Evolutionary conservation across 2,329 filamentous ascomycete genomes (phyloP).

Genomic region (Phialophora chinensis): DNA sequence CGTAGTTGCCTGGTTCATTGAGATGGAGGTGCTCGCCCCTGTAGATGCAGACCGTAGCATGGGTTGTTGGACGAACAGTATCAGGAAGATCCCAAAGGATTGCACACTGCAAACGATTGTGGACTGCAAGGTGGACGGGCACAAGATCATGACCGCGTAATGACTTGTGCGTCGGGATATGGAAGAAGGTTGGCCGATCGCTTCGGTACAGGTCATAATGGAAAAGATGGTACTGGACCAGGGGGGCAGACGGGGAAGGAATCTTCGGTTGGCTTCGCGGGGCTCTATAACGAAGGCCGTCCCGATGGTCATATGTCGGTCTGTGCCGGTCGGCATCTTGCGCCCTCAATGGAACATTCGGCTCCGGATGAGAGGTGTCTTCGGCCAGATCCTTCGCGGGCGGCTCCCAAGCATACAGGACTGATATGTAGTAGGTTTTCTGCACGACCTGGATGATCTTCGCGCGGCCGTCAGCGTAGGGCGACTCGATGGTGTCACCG

Average conservation of each 20-base stretch:
- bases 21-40: conserved; percentile 19
- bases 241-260: not conserved
- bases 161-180: conserved; percentile 24
- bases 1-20: conserved; percentile 23
- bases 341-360: not conserved
- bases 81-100: conserved; percentile 33
- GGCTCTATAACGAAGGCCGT: conserved; percentile 2
- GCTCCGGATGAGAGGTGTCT: conserved; percentile 10
- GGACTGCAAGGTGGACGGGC: conserved; percentile 32
- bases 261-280: not conserved
- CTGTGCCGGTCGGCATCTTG: not conserved
- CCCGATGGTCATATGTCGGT: not conserved
- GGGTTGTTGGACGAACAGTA: conserved; percentile 13
- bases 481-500: conserved; percentile 22
- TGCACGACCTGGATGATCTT: conserved; percentile 33
- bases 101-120: conserved; percentile 29
- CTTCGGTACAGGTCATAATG: conserved; percentile 28
- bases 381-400: conserved; percentile 12
- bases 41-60: conserved; percentile 30
- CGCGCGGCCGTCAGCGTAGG: conserved; percentile 25
- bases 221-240: conserved; percentile 21
- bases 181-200: conserved; percentile 29
- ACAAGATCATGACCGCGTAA: conserved; percentile 17
- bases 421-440: conserved; percentile 15
- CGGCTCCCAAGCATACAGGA: conserved; percentile 27